phyloP scores from a whole-genome alignment of 441 rosid genomes.

The Macaranga tanarius region DNA sequence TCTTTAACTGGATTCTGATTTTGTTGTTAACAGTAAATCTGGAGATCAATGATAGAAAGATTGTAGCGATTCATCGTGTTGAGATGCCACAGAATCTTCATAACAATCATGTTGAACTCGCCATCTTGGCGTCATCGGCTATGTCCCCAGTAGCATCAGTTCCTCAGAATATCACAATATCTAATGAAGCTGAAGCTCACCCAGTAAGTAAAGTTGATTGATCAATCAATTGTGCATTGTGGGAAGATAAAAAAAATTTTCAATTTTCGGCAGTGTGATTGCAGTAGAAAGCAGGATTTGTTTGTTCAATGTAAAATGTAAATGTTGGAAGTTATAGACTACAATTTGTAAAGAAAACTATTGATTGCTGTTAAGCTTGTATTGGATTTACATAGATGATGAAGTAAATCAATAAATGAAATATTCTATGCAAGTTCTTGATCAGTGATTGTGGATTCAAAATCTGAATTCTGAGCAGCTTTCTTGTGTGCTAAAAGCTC shows the following conservation, averaged over 20 bases:
- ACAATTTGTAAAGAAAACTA: slow-evolving; percentile 5
- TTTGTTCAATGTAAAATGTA: not conserved
- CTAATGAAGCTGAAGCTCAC: slow-evolving; percentile 30
- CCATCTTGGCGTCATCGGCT: slow-evolving; percentile 41
- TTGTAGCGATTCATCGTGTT: slow-evolving; percentile 30
- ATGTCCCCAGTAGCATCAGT: slow-evolving; percentile 35
- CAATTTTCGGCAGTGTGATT: not conserved
- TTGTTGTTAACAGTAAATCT: slow-evolving; percentile 23
- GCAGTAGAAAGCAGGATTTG: not conserved
- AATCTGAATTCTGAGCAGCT: not conserved
- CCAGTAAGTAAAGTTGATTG: slow-evolving; percentile 12
- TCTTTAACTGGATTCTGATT: not conserved
- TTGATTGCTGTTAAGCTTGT: slow-evolving; percentile 20
- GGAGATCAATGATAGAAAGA: slow-evolving; percentile 43
- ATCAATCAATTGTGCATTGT: not conserved
- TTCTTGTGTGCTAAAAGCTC: not conserved
- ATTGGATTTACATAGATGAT: slow-evolving; percentile 14
- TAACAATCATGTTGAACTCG: slow-evolving; percentile 38
- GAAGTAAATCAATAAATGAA: slow-evolving; percentile 2
- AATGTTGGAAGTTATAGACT: no score
- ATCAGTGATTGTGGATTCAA: not conserved
- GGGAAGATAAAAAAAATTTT: not conserved
- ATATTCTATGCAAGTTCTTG: not conserved
- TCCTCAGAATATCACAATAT: slow-evolving; percentile 34
- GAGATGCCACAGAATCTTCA: slow-evolving; percentile 31